Base-by-base conservation (phyloP, 768 basidiomycete species). In the Calvatia gigantea region DNA sequence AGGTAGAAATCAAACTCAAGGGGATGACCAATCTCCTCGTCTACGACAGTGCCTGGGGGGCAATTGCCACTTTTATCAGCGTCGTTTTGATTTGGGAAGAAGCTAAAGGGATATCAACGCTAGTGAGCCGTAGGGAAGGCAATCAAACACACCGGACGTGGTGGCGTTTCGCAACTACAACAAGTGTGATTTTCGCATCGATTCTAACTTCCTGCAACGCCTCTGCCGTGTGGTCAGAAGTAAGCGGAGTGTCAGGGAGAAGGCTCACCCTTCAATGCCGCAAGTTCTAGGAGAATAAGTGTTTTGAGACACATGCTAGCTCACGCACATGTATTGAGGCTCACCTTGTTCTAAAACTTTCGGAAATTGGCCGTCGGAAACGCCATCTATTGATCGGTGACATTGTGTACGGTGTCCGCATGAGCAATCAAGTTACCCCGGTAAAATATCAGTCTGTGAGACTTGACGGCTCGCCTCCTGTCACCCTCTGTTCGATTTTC, bases 121-220 rank as follows among this genome's bases (percentile, higher is more conserved):
- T 38, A 3, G 42, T 35, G 29, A 32, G 29, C 12, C 29, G 4
- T 32, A 7, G n/a, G 21, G 46, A 32, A 19, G 23, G 12, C 29
- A 31, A 17, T 9, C 29, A 12, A 19, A 3, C 12, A 19, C 54
- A 73, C 64, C 82, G 74, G 46, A 85, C 76, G 49, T 86, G 86
- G 64, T 88, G 86, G 4, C 86, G 78, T 64, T 92, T 94, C 9
- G 88, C 89, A 6, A 93, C 91, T 19, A 94, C 75, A 47, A 92
- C 79, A n/a, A 92, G 70, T 0, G 91, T 93, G 28, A 93, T 86
- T 52, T 52, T 84, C 0, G 86, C 81, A 0, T 74, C 31, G 35
- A 90, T 84, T 6, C 73, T 72, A 1, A 86, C 62, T 5, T 82
- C 77, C 1, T 54, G 58, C 58, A 88, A 91, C 3, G 89, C 89